Evolutionary conservation across 176 grass and related monocot genomes (phyloP).

Genomic region (Oryza nivara): DNA sequence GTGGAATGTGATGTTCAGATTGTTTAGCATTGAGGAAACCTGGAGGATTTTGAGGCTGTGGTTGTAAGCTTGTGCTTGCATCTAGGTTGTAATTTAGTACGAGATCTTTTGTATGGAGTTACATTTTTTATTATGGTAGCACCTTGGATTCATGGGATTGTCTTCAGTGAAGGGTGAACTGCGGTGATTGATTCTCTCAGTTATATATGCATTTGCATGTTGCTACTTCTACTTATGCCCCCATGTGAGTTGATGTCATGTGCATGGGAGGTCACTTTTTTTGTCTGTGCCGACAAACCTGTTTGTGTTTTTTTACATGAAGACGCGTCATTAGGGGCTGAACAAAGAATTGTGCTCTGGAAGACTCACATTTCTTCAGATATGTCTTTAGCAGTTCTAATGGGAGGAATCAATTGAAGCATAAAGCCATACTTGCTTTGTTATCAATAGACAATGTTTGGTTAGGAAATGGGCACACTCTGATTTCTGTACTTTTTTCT

Average conservation of each 20-base stretch:
- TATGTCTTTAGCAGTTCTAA: neutral
- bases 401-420: neutral
- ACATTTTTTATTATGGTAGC: neutral
- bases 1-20: slow-evolving; percentile 7
- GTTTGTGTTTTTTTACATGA: neutral
- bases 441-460: neutral
- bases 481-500: neutral
- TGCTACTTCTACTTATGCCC: neutral
- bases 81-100: neutral
- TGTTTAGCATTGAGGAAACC: neutral
- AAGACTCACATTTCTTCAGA: neutral
- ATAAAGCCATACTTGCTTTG: neutral
- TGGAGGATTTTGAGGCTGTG: neutral
- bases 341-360: neutral
- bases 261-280: neutral
- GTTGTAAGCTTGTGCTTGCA: slow-evolving; percentile 7
- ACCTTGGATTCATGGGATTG: slow-evolving; percentile 31
- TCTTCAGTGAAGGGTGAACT: neutral
- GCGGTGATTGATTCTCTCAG: slow-evolving; percentile 12
- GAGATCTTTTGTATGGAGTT: neutral
- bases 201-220: slow-evolving; percentile 31
- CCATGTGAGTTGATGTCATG: slow-evolving; percentile 35
- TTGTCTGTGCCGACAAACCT: slow-evolving; percentile 32
- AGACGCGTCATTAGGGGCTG: neutral
- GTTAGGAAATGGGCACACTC: neutral